phyloP scores from a whole-genome alignment of 768 basidiomycete genomes.

The Mrakia blollopis region DNA sequence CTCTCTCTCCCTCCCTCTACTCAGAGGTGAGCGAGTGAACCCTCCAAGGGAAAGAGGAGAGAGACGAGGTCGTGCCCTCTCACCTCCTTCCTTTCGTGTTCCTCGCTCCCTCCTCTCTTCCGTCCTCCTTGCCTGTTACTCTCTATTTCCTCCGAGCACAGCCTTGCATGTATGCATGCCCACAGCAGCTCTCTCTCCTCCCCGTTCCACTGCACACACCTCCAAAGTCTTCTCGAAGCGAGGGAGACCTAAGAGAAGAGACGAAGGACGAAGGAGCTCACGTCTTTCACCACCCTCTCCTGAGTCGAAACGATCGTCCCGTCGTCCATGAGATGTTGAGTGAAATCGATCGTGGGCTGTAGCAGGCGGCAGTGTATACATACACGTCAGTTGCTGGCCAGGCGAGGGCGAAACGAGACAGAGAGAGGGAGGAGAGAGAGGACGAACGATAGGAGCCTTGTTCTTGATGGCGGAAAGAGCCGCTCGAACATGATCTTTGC shows the following conservation, averaged over 20 bases:
- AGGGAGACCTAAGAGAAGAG: neutral
- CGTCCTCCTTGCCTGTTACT: too few species aligned
- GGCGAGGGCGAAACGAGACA: too few species aligned
- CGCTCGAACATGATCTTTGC: constrained; percentile 19
- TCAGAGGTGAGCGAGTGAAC: too few species aligned
- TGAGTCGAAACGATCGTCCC: constrained; percentile 29
- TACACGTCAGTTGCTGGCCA: neutral
- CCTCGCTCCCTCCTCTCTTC: neutral
- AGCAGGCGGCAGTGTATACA: neutral
- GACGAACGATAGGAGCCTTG: constrained; percentile 28
- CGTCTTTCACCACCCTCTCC: constrained; percentile 32
- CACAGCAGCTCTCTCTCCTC: neutral
- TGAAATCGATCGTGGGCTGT: constrained; percentile 32
- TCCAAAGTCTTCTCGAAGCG: neutral
- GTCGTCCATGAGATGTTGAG: constrained; percentile 31
- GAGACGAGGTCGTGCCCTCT: neutral
- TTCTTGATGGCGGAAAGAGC: constrained; percentile 33
- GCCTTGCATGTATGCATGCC: too few species aligned
- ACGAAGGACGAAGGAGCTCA: neutral
- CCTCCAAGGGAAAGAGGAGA: too few species aligned
- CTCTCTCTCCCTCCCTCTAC: too few species aligned
- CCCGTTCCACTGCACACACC: neutral
- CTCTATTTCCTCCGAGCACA: too few species aligned
- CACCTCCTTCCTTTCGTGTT: too few species aligned
- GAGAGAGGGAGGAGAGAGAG: neutral